These are phyloP conservation scores for Lichtheimia corymbifera DNA, from an alignment of 371 early-diverging fungal genomes.

Conservation along the genomic window DNA sequence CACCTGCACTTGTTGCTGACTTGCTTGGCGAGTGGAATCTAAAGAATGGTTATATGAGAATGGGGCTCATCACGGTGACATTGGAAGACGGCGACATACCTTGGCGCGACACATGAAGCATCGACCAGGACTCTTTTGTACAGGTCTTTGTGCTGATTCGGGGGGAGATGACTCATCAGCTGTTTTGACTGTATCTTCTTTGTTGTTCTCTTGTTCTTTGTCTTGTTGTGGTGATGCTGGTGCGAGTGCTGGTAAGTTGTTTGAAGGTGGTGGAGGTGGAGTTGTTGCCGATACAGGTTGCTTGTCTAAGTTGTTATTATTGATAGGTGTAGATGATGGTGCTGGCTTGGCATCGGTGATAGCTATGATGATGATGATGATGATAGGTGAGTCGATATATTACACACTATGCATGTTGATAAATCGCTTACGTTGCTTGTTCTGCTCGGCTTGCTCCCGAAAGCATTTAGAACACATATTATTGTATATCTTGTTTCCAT, in stretches of 20 bases:
- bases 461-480: conserved; percentile 85
- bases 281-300: background rate
- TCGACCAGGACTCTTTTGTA: conserved; percentile 71
- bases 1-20: conserved; percentile 81
- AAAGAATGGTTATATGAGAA: background rate
- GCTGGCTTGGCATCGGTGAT: no score
- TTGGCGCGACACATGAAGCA: conserved; percentile 75
- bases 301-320: background rate
- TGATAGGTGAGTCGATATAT: no score
- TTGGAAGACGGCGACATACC: conserved; percentile 28
- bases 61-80: background rate
- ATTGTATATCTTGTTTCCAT: conserved; percentile 64
- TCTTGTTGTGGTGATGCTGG: conserved; percentile 9
- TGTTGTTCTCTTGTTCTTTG: conserved; percentile 6
- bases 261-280: conserved; percentile 4
- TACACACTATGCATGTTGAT: background rate
- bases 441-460: conserved; percentile 21
- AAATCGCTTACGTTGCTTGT: conserved; percentile 9
- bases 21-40: conserved; percentile 84
- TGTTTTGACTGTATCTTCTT: background rate
- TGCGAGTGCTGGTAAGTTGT: background rate
- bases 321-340: no score
- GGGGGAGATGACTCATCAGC: conserved; percentile 3
- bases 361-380: no score
- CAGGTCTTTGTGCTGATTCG: conserved; percentile 25